Conservation (phyloP, 2,329 filamentous ascomycete genomes). For the Fusarium nodosum region DNA sequence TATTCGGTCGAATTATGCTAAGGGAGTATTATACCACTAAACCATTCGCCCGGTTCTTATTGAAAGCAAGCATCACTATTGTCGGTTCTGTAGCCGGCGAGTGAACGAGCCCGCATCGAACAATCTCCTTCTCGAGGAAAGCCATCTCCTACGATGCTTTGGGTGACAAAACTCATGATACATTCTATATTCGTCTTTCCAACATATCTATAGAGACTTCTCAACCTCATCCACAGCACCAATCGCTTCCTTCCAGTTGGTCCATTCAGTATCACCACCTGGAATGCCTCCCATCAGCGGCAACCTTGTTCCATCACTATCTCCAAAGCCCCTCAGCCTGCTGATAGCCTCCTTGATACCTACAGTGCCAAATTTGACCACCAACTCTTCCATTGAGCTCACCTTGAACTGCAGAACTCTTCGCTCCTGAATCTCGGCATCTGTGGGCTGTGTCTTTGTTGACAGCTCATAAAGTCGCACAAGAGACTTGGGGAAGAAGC, state of each 20-base stretch:
- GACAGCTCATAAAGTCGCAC: slow-evolving; percentile 68
- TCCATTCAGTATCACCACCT: slow-evolving; percentile 70
- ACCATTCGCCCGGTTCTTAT: slow-evolving; percentile 47
- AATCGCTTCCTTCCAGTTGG: slow-evolving; percentile 62
- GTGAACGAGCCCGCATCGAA: too few relatives aligned
- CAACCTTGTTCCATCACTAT: slow-evolving; percentile 69
- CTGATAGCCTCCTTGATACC: slow-evolving; percentile 75
- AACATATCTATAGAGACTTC: slow-evolving; percentile 44
- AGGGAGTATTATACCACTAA: slow-evolving; percentile 51
- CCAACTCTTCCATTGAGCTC: slow-evolving; percentile 71
- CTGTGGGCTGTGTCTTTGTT: slow-evolving; percentile 48
- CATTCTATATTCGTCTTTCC: background rate
- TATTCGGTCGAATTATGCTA: slow-evolving; percentile 47
- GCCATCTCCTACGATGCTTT: background rate
- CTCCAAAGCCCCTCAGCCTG: slow-evolving; percentile 70
- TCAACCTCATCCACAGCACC: slow-evolving; percentile 61
- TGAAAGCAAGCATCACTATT: accelerated
- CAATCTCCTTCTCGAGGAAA: background rate
- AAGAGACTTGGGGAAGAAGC: slow-evolving; percentile 73
- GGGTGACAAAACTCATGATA: background rate
- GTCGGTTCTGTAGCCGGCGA: accelerated
- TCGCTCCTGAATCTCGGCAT: slow-evolving; percentile 63
- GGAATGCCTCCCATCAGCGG: slow-evolving; percentile 71
- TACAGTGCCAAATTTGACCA: slow-evolving; percentile 71
- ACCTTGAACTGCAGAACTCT: slow-evolving; percentile 71